Base-by-base conservation (phyloP, 2,329 filamentous ascomycete species). In the Botryosphaeria dothidea region DNA sequence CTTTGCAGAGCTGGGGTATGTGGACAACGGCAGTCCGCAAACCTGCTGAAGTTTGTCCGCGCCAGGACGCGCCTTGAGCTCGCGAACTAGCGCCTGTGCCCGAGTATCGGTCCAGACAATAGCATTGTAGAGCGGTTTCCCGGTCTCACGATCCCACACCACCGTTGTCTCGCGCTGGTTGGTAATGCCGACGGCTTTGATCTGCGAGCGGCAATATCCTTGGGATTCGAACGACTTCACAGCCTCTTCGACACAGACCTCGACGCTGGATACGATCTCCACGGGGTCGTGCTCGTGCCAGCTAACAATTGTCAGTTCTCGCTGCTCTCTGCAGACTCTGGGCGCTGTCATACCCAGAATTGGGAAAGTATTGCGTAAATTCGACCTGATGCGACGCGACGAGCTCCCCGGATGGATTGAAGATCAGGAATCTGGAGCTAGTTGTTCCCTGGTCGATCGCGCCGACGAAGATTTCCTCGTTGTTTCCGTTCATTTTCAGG, bases 371-470 rank as follows among this genome's bases (percentile, higher is more conserved):
- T 75, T 94, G 92, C 69, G 87, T 86, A 73, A 95, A 92, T 74
- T 93, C 91, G 68, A 92, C 86, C 78, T 94, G 92, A 74, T 94
- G 91, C 68, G 86, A 88, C 34, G 90, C 91, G 41, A 93, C 84
- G 3, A 90, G 89, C 64, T 89, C 87, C 62, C 92, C 91, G 41
- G 84, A 79, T 68, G 85, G 86, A 77, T 94, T 88, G 80, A 96
- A 96, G 73, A 96, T 92, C 70, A 96, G 84, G 78, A 95, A 95
- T 38, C 92, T 85, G 23, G 91, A 90, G 60, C 90, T 92, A 17
- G 92, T 95, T 15, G 92, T 96, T 64, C 92, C 92, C 72, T 93
- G 91, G 74, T 96, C 92, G 74, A 96, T 92, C 72, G 90, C 90
- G 67, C 91, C 92, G 63, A 94, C 87, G 71, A 91, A 95, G 79